These are phyloP conservation scores for Myriosclerotinia duriaeana DNA, from an alignment of 2,329 filamentous ascomycete species.

Conservation along the genomic window DNA sequence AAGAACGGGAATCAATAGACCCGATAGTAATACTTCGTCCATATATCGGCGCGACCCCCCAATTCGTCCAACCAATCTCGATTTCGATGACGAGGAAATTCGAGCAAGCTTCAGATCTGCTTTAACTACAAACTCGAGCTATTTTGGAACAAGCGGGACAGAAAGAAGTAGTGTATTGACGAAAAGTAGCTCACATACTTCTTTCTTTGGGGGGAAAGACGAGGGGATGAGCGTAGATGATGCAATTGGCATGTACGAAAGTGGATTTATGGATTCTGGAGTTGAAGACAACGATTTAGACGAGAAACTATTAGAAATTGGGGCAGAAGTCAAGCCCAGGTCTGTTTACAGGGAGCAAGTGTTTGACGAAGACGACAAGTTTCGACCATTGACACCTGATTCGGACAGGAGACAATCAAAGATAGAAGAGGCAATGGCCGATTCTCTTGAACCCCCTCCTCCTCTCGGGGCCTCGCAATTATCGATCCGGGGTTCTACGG, in stretches of 20 bases:
- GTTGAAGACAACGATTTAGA: slow-evolving; percentile 43
- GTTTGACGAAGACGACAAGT: slow-evolving; percentile 16
- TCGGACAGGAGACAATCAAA: slow-evolving; percentile 32
- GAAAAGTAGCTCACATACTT: slow-evolving; percentile 74
- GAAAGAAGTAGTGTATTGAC: slow-evolving; percentile 81
- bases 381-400: slow-evolving; percentile 30
- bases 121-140: slow-evolving; percentile 59
- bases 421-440: slow-evolving; percentile 35
- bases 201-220: slow-evolving; percentile 48
- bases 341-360: neutral
- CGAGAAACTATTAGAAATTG: slow-evolving; percentile 15
- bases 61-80: slow-evolving; percentile 31
- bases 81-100: slow-evolving; percentile 44
- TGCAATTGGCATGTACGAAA: slow-evolving; percentile 69
- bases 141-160: slow-evolving; percentile 62
- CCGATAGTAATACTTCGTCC: slow-evolving; percentile 36
- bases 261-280: slow-evolving; percentile 57
- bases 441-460: slow-evolving; percentile 25
- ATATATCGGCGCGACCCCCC: slow-evolving; percentile 35
- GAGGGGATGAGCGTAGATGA: slow-evolving; percentile 64
- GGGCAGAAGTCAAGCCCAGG: slow-evolving; percentile 8
- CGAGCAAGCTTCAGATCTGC: slow-evolving; percentile 60
- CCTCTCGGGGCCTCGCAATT: slow-evolving; percentile 13
- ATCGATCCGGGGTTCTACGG: slow-evolving; percentile 44
- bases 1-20: slow-evolving; percentile 28